phyloP scores from a whole-genome alignment of 164 flowering plant genomes.

The Platanus orientalis region DNA sequence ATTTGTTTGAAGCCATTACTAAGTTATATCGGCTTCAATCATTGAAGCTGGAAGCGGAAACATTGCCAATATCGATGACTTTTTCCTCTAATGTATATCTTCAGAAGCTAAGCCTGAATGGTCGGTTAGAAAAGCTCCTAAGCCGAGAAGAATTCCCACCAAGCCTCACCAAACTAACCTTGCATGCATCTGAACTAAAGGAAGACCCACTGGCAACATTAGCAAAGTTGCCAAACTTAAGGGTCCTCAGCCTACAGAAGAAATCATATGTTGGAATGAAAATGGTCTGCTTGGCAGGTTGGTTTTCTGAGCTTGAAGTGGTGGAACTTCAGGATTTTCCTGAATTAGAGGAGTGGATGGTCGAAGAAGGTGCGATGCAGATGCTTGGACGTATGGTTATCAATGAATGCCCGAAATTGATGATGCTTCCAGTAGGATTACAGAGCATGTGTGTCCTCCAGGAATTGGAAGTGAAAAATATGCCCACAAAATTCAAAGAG shows the following conservation, averaged over 20 bases:
- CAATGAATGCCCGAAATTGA: not conserved
- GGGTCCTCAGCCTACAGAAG: not conserved
- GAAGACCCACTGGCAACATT: not conserved
- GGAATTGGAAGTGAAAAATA: not conserved
- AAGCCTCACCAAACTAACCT: no score
- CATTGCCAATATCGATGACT: not conserved
- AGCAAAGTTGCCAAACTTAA: not conserved
- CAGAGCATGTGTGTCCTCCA: not conserved
- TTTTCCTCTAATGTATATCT: no score
- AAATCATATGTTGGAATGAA: not conserved
- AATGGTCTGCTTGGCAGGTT: not conserved
- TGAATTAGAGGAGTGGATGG: not conserved
- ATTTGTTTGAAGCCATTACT: no score
- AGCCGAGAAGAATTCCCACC: not conserved
- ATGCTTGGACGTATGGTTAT: not conserved
- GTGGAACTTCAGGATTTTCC: no score
- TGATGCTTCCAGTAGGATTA: not conserved
- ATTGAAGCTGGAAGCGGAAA: no score
- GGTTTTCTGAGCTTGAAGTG: not conserved
- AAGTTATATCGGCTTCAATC: no score
- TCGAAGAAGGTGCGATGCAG: not conserved
- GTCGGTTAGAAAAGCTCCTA: no score
- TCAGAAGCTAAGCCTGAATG: no score
- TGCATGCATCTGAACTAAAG: no score
- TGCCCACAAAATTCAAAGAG: no score